Evolutionary conservation across 768 basidiomycete genomes (phyloP).

Genomic region (Leccinum pellstonianum): DNA sequence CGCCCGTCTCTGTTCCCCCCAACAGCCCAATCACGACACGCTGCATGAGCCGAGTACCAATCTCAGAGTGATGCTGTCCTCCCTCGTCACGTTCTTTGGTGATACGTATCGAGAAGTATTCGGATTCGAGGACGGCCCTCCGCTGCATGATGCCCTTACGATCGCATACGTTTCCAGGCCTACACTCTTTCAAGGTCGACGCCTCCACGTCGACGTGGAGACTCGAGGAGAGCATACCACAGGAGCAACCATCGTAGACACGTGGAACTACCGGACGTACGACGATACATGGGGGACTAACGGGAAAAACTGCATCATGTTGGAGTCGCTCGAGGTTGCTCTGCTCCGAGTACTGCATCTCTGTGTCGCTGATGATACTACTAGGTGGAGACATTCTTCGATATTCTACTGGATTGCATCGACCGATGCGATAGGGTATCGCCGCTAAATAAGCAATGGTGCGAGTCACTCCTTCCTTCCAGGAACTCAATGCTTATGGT

Average conservation of each 20-base stretch:
- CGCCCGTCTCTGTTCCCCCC: constrained; percentile 48
- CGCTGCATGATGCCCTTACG: constrained; percentile 84
- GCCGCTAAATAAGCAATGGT: constrained; percentile 49
- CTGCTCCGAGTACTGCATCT: not conserved
- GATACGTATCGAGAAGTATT: constrained; percentile 70
- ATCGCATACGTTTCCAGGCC: constrained; percentile 74
- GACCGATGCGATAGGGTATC: constrained; percentile 56
- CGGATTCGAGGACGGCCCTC: constrained; percentile 82
- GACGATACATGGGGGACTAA: constrained; percentile 68
- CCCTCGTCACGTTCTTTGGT: constrained; percentile 72
- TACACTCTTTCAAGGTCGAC: constrained; percentile 54
- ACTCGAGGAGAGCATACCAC: constrained; percentile 59
- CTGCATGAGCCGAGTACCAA: constrained; percentile 34
- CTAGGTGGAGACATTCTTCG: constrained; percentile 66
- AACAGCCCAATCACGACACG: constrained; percentile 25
- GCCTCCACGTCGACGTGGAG: constrained; percentile 86
- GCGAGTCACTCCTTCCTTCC: not conserved
- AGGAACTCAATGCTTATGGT: not conserved
- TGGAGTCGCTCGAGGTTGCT: constrained; percentile 62
- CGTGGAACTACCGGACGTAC: constrained; percentile 60
- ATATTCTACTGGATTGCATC: constrained; percentile 61
- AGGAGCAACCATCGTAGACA: constrained; percentile 81
- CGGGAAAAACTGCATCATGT: constrained; percentile 77
- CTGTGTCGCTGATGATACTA: constrained; percentile 2
- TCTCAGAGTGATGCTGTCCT: constrained; percentile 72